These are phyloP conservation scores for Clausena lansium DNA, from an alignment of 345 rosid species.

Conservation along the genomic window DNA sequence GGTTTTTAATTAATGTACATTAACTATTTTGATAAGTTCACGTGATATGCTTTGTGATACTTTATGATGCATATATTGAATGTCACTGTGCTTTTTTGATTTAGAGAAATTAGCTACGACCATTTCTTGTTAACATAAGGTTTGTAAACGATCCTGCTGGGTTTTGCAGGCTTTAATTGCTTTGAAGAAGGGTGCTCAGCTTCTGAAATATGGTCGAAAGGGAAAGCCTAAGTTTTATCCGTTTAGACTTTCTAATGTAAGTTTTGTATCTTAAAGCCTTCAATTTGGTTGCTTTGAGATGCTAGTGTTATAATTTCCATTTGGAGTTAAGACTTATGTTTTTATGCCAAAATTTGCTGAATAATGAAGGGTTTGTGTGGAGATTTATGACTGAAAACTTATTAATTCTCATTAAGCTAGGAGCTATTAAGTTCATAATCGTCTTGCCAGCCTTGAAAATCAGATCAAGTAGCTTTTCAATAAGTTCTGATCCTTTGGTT, in stretches of 20 bases:
- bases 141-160: background rate
- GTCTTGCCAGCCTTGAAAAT: too few relatives aligned
- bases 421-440: background rate
- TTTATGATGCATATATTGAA: background rate
- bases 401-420: background rate
- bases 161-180: constrained; percentile 75
- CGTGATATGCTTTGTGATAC: background rate
- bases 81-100: too few relatives aligned
- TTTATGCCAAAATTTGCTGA: constrained; percentile 10
- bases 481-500: background rate
- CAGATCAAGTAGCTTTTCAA: too few relatives aligned
- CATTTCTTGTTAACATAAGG: background rate
- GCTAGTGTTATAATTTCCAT: constrained; percentile 1
- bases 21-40: background rate
- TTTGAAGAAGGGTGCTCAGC: constrained; percentile 90
- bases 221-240: constrained; percentile 94
- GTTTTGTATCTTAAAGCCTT: constrained; percentile 25
- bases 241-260: constrained; percentile 87
- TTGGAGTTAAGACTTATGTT: background rate
- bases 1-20: background rate
- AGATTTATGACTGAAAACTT: background rate
- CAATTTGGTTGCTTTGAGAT: constrained; percentile 1
- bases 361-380: constrained; percentile 1
- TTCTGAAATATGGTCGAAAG: constrained; percentile 91
- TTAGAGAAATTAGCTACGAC: too few relatives aligned